Conservation (phyloP, 2,329 filamentous ascomycete genomes). For the Fusarium citri region DNA sequence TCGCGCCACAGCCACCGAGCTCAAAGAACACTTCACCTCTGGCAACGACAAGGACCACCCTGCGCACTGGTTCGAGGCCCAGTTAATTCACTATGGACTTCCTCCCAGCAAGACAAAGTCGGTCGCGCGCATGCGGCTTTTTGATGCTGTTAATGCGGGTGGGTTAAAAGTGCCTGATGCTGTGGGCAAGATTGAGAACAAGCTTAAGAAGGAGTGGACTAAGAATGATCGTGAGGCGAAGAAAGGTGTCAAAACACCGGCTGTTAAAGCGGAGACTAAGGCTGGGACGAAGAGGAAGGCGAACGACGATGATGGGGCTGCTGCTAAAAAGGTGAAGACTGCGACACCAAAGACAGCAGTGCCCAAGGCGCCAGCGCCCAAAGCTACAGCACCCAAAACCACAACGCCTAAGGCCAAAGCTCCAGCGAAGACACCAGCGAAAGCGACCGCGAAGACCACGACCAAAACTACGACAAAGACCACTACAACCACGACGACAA, state of each 20-base stretch:
- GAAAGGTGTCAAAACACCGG: slow-evolving; percentile 42
- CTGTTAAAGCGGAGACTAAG: not conserved
- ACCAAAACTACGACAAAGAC: slow-evolving; percentile 2
- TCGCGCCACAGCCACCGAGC: slow-evolving; percentile 57
- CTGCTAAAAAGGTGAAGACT: slow-evolving; percentile 22
- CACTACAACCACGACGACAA: not conserved
- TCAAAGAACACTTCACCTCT: slow-evolving; percentile 58
- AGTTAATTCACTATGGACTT: slow-evolving; percentile 72
- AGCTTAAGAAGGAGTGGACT: slow-evolving; percentile 69
- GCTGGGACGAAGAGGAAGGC: slow-evolving; percentile 48
- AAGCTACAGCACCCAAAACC: not conserved
- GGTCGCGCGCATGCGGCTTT: slow-evolving; percentile 67
- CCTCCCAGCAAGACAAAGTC: slow-evolving; percentile 67
- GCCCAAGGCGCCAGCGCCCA: not conserved
- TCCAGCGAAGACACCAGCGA: not conserved
- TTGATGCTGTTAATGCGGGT: slow-evolving; percentile 64
- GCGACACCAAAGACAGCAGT: not conserved
- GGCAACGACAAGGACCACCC: slow-evolving; percentile 61
- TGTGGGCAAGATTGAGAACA: slow-evolving; percentile 62
- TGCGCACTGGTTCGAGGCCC: slow-evolving; percentile 71
- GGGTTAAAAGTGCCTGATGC: slow-evolving; percentile 61
- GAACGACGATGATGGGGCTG: not conserved
- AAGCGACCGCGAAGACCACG: slow-evolving; percentile 1
- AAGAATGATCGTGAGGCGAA: slow-evolving; percentile 63
- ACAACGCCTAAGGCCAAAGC: not conserved